Evolutionary conservation across 1,139 yeast genomes (phyloP).

Genomic region (Blastobotrys serpentis): DNA sequence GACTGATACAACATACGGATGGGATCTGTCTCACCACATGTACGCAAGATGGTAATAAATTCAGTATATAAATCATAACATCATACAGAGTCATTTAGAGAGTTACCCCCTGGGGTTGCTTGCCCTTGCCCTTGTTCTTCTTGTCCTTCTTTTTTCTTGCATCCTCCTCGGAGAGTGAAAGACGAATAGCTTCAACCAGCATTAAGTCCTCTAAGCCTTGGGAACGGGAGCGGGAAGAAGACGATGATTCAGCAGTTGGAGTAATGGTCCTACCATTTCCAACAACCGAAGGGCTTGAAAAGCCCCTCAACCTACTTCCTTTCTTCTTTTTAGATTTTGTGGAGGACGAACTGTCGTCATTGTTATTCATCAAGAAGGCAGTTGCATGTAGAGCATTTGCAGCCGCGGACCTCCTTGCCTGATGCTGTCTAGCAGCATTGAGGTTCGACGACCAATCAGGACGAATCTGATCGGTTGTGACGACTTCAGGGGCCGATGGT

Average conservation of each 20-base stretch:
- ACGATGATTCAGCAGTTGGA: background rate
- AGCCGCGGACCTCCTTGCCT: slow-evolving; percentile 87
- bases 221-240: slow-evolving; percentile 1
- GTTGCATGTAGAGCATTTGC: slow-evolving; percentile 92
- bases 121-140: slow-evolving; percentile 2
- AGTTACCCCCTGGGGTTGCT: slow-evolving; percentile 4
- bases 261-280: slow-evolving; percentile 5
- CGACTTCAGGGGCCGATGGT: slow-evolving; percentile 40
- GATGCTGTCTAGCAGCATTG: slow-evolving; percentile 64
- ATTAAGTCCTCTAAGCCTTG: slow-evolving; percentile 66
- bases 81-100: slow-evolving; percentile 1
- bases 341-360: slow-evolving; percentile 21
- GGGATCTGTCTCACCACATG: too few relatives aligned
- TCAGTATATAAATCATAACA: background rate
- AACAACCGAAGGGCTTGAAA: slow-evolving; percentile 7
- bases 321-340: slow-evolving; percentile 13
- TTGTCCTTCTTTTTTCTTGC: slow-evolving; percentile 16
- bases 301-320: slow-evolving; percentile 12
- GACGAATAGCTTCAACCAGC: slow-evolving; percentile 79
- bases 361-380: slow-evolving; percentile 49
- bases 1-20: too few relatives aligned
- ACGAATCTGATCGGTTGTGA: slow-evolving; percentile 76
- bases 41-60: background rate
- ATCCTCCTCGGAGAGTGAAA: slow-evolving; percentile 34
- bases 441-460: slow-evolving; percentile 91